Evolutionary conservation across 129 eudicot genomes (phyloP), one percentile per base, ranked within the genome.

Genomic region (Saussurea involucrata): DNA sequence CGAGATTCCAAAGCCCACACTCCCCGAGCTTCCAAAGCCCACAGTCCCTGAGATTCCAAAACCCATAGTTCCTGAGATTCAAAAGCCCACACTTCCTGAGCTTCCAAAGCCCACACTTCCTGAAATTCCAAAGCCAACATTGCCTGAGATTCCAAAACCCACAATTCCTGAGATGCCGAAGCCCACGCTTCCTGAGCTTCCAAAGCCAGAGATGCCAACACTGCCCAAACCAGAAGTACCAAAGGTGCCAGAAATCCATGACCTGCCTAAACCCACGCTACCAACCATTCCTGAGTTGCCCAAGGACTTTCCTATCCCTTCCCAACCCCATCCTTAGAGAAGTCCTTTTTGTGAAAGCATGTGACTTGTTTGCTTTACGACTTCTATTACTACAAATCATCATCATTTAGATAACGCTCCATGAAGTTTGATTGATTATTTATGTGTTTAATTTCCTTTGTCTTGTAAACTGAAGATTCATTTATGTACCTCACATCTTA

Each of bases 191-290:
- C 66, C 80, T 5, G 66, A 65, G 15, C 2, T 76, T 44, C 46
- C 66, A 0, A 65, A 71, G 58, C 86, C 83, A 63, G 49, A 78
- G 55, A 2, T 78, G 4, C 77, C 80, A 61, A 66, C 64, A 25
- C 20, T 75, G 37, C 81, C 85, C 5, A 82, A 82, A 64, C 86
- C 79, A 6, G 82, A 78, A 31, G 72, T 72, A 18, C 84, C 79
- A 68, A 55, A 55, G 28, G 28, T 71, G 32, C 82, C 77, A 0
- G 69, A 78, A 20, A 20, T 64, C 21, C 78, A 63, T 53, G 73
- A 79, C 6, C 72, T 80, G 57, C 83, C 78, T 53, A 79, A 71
- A 10, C 77, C 77, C 27, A 33, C 29, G 3, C 13, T 79, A 25
- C 82, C 88, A 55, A 80, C 74, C 71, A 69, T 79, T 10, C 84